phyloP scores from a whole-genome alignment of 2,329 filamentous ascomycete species.

The Arthroderma uncinatum region DNA sequence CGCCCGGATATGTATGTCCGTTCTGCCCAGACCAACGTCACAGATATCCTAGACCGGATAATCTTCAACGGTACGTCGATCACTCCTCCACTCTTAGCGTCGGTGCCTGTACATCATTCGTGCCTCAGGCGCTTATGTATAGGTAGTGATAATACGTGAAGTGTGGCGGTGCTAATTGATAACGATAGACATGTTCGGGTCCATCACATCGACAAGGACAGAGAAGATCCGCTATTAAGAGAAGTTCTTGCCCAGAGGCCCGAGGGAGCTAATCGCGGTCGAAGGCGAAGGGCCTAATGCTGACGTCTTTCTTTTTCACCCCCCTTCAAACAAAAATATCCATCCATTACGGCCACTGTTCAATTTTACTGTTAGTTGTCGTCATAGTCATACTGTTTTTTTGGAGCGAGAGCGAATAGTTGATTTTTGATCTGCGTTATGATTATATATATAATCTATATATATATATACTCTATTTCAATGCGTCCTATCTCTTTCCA shows the following conservation, averaged over 20 bases:
- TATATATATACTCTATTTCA: neutral
- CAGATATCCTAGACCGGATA: slow-evolving; percentile 89
- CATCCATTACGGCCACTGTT: neutral
- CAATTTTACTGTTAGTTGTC: neutral
- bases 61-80: slow-evolving; percentile 67
- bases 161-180: slow-evolving; percentile 2
- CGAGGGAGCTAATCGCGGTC: slow-evolving; percentile 70
- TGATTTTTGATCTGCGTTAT: neutral
- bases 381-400: neutral
- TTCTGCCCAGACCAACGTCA: slow-evolving; percentile 92
- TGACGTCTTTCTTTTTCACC: neutral
- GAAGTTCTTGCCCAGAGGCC: slow-evolving; percentile 77
- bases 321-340: neutral
- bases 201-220: slow-evolving; percentile 80
- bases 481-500: neutral
- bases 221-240: slow-evolving; percentile 69
- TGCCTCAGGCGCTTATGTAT: neutral
- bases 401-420: neutral
- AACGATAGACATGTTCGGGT: slow-evolving; percentile 69
- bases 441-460: neutral
- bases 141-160: slow-evolving; percentile 5
- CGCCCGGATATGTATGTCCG: slow-evolving; percentile 88
- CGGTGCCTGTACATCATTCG: neutral
- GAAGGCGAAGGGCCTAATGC: slow-evolving; percentile 49
- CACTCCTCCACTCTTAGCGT: neutral